Conservation (phyloP, 148 eudicot species). For the Rhododendron ovatum region DNA sequence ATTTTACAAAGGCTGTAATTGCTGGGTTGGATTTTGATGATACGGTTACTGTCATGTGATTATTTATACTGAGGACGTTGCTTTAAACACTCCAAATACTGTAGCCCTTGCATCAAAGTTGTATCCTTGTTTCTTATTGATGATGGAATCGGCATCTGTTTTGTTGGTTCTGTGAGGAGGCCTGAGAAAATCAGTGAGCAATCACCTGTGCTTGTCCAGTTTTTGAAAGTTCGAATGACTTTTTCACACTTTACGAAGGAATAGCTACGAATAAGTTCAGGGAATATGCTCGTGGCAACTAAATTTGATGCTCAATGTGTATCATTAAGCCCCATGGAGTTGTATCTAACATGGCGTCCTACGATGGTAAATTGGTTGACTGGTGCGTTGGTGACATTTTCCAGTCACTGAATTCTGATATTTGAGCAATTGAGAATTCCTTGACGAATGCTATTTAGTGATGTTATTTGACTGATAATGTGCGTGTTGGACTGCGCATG, state of each 20-base stretch:
- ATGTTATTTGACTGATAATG: not conserved
- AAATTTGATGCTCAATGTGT: not conserved
- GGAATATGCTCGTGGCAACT: not conserved
- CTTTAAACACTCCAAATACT: too few relatives aligned
- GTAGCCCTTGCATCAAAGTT: not conserved
- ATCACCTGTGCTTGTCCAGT: not conserved
- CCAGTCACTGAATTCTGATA: not conserved
- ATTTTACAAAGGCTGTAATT: not conserved
- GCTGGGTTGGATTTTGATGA: not conserved
- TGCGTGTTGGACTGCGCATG: not conserved
- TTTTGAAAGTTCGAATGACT: not conserved
- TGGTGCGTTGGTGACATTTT: not conserved
- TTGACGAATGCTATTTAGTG: not conserved
- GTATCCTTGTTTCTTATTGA: not conserved
- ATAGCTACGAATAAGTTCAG: not conserved
- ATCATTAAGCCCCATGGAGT: not conserved
- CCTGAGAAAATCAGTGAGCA: too few relatives aligned
- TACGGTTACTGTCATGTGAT: not conserved
- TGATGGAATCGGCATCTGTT: not conserved
- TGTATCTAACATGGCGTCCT: not conserved
- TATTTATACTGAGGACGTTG: not conserved
- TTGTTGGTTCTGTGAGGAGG: not conserved
- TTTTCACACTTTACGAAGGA: not conserved
- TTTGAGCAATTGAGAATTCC: not conserved
- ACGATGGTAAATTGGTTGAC: not conserved